Percentiles rank a stretch among this genome's conserved stretches.
phyloP scores from a whole-genome alignment of 192 early-diverging fungal genomes.

The Hyaloraphidium curvatum region DNA sequence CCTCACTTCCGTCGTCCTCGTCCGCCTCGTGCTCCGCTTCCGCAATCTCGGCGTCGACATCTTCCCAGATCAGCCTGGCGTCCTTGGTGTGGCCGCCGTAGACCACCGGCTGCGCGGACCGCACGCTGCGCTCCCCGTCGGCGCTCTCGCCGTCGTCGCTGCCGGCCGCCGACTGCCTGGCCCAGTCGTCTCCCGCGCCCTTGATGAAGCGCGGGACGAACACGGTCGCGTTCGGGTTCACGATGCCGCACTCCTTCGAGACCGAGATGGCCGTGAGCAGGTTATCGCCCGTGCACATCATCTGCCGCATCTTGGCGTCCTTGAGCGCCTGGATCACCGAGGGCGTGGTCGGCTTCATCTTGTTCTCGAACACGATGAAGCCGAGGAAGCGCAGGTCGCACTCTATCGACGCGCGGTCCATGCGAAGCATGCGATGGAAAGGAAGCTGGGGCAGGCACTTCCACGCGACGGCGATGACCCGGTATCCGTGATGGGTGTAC shows the following conservation, averaged over 20 bases:
- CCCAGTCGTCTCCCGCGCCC: conserved; percentile 22
- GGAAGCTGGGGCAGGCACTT: conserved; percentile 45
- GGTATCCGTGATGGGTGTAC: conserved; percentile 91
- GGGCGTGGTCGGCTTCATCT: conserved; percentile 72
- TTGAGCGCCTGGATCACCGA: conserved; percentile 55
- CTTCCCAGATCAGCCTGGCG: background rate
- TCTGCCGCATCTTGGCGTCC: conserved; percentile 69
- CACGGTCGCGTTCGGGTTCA: conserved; percentile 48
- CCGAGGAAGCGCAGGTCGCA: conserved; percentile 71
- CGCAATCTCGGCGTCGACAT: background rate
- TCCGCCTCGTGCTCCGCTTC: too few relatives aligned
- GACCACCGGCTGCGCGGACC: too few relatives aligned
- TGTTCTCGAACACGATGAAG: conserved; percentile 98
- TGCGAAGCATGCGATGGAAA: conserved; percentile 55
- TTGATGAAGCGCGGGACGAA: conserved; percentile 61
- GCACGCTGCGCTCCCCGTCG: background rate
- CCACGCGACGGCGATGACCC: conserved; percentile 84
- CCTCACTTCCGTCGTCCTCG: too few relatives aligned
- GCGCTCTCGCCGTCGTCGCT: background rate
- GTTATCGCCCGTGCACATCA: conserved; percentile 99
- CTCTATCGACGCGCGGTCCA: conserved; percentile 47
- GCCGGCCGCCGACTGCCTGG: too few relatives aligned
- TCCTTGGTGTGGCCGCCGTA: background rate
- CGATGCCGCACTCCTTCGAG: conserved; percentile 74
- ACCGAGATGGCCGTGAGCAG: conserved; percentile 90